These are phyloP conservation scores for Gleditsia sinensis DNA, from an alignment of 306 rosid species.

Conservation along the genomic window DNA sequence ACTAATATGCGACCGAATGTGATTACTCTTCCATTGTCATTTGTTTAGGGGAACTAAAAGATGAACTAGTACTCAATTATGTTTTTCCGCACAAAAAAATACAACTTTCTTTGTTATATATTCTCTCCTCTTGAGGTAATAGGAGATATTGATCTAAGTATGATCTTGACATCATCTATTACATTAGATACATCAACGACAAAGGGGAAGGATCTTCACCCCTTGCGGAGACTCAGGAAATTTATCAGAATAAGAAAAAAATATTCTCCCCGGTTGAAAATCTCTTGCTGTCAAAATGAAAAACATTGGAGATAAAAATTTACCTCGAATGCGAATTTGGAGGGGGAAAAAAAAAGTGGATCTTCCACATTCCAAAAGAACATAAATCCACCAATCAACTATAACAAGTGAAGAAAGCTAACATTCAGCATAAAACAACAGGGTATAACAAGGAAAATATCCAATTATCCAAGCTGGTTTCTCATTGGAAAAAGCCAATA, in stretches of 20 bases:
- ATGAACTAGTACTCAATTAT: no score
- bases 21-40: no score
- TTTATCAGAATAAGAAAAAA: no score
- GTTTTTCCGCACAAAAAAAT: no score
- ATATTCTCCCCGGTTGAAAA: no score
- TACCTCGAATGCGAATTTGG: background rate
- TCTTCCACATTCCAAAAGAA: background rate
- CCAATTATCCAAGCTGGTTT: background rate
- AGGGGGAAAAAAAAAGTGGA: background rate
- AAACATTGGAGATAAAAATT: background rate
- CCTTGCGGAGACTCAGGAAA: no score
- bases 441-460: background rate
- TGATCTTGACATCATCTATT: background rate
- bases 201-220: no score
- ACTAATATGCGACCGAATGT: no score
- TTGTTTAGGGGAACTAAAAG: no score
- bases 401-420: background rate
- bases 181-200: background rate
- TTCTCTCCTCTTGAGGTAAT: no score
- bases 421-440: background rate
- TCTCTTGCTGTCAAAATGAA: background rate
- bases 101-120: no score
- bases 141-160: no score
- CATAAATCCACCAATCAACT: background rate
- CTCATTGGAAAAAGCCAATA: slow-evolving; percentile 16